Percentiles rank a stretch among this genome's conserved stretches.
Conservation (phyloP, 768 basidiomycete species). For the Lactifluus pinguis region DNA sequence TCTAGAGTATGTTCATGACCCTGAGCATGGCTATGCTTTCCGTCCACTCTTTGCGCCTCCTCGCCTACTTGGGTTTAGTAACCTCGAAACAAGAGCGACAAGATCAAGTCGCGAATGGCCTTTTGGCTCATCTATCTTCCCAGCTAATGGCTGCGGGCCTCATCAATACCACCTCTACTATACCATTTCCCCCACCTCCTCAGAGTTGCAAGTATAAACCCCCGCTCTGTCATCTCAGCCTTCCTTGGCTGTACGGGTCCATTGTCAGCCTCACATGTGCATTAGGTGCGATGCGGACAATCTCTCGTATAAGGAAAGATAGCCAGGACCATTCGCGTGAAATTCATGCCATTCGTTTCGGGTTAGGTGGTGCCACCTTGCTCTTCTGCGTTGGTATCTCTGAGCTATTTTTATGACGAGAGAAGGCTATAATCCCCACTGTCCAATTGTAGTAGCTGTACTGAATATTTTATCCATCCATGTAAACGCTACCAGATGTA, state of each 20-base stretch:
- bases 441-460: not conserved
- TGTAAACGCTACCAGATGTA: not conserved
- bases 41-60: slow-evolving; percentile 11
- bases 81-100: not conserved
- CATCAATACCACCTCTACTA: not conserved
- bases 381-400: slow-evolving; percentile 6
- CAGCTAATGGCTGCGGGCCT: slow-evolving; percentile 7
- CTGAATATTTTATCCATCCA: not conserved
- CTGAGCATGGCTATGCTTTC: slow-evolving; percentile 13
- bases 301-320: slow-evolving; percentile 12
- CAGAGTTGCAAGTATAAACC: slow-evolving; percentile 6
- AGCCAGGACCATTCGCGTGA: slow-evolving; percentile 3
- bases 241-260: slow-evolving; percentile 14
- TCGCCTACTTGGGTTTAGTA: slow-evolving; percentile 4
- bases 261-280: slow-evolving; percentile 12
- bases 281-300: slow-evolving; percentile 1
- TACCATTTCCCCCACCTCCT: slow-evolving; percentile 4
- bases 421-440: too few species aligned
- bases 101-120: slow-evolving; percentile 6
- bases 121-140: slow-evolving; percentile 2
- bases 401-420: slow-evolving; percentile 4
- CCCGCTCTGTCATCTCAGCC: slow-evolving; percentile 9
- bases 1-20: slow-evolving; percentile 14
- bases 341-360: not conserved
- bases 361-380: slow-evolving; percentile 1